Evolutionary conservation across 179 eudicot genomes (phyloP).

Genomic region (Patellifolia procumbens): DNA sequence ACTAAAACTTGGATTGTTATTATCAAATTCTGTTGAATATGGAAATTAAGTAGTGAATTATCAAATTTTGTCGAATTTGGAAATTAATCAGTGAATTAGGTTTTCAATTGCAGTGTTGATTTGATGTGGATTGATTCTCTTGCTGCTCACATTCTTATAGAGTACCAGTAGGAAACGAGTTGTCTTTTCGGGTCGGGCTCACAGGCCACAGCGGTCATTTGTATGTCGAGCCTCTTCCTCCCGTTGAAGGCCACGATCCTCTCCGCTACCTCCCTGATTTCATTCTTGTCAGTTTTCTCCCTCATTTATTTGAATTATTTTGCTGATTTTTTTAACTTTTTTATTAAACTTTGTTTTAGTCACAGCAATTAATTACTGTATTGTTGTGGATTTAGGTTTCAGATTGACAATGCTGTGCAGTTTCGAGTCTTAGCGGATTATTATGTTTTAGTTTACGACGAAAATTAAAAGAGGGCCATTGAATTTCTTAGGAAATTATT

Average conservation of each 20-base stretch:
- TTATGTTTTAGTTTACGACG: not conserved
- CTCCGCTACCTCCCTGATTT: conserved; percentile 76
- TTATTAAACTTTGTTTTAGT: not conserved
- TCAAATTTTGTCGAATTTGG: no score
- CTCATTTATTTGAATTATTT: not conserved
- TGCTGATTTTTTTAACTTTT: not conserved
- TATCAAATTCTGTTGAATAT: no score
- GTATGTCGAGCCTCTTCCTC: conserved; percentile 78
- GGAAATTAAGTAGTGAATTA: no score
- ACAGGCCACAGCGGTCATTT: conserved; percentile 92
- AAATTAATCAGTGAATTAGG: no score
- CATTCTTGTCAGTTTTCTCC: conserved; percentile 53
- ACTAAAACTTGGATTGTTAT: no score
- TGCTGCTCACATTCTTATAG: no score
- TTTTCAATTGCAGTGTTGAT: no score
- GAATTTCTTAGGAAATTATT: not conserved
- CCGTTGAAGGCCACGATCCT: conserved; percentile 56
- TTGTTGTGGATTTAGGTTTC: not conserved
- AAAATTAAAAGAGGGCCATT: not conserved
- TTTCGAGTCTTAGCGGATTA: not conserved
- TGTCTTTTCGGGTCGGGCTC: conserved; percentile 83
- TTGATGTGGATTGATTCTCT: no score
- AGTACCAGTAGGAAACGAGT: conserved; percentile 50
- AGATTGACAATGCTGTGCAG: not conserved
- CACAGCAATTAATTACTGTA: not conserved